Evolutionary conservation across 768 basidiomycete species (phyloP).

Genomic region (Sarcodon aspratus): DNA sequence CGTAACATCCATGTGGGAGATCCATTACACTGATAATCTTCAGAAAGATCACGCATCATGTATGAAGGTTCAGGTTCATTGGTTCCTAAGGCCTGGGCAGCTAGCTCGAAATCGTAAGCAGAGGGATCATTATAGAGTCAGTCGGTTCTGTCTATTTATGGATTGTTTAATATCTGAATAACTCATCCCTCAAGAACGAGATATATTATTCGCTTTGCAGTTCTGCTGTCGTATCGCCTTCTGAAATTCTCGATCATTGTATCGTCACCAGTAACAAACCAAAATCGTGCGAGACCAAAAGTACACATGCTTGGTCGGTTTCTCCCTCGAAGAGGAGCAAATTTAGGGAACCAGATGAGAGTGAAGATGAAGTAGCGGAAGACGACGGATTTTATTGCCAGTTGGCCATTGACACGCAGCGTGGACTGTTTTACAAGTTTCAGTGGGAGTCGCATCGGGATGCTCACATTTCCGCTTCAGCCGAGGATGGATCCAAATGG

Average conservation of each 20-base stretch:
- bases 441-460: slow-evolving; percentile 41
- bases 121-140: slow-evolving; percentile 48
- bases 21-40: slow-evolving; percentile 18
- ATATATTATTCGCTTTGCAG: slow-evolving; percentile 54
- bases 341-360: slow-evolving; percentile 8
- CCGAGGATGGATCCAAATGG: slow-evolving; percentile 9
- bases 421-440: slow-evolving; percentile 53
- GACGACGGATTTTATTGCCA: slow-evolving; percentile 37
- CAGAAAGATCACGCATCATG: neutral
- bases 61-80: slow-evolving; percentile 56
- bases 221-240: slow-evolving; percentile 36
- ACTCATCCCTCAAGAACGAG: slow-evolving; percentile 46
- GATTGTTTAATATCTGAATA: neutral
- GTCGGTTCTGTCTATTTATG: slow-evolving; percentile 8
- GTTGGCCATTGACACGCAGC: slow-evolving; percentile 43
- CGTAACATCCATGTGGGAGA: slow-evolving; percentile 62
- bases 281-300: slow-evolving; percentile 1
- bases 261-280: slow-evolving; percentile 24
- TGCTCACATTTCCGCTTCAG: slow-evolving; percentile 21
- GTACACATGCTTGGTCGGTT: neutral
- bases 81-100: slow-evolving; percentile 63
- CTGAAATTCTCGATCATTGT: slow-evolving; percentile 41
- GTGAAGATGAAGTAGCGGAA: slow-evolving; percentile 8
- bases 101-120: slow-evolving; percentile 48
- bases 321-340: slow-evolving; percentile 10